phyloP scores from a whole-genome alignment of 305 asterid genomes.

The Fraxinus paxiana region DNA sequence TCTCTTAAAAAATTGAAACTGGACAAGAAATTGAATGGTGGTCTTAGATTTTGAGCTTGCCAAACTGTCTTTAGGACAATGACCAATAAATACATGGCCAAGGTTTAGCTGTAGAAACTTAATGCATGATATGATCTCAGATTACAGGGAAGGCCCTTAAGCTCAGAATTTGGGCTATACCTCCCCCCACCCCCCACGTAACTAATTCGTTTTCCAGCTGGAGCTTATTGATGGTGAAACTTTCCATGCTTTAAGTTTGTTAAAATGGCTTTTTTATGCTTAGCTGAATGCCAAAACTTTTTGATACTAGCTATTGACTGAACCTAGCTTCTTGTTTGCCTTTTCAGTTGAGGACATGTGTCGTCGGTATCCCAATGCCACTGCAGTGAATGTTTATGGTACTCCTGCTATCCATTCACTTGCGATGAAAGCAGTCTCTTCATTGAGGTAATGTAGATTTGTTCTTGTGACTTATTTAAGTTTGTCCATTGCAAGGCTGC shows the following conservation, averaged over 20 bases:
- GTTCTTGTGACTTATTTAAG: constrained; percentile 3
- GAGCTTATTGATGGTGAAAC: neutral
- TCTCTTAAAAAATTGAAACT: neutral
- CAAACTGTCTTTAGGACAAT: neutral
- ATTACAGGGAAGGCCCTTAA: neutral
- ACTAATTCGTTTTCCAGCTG: neutral
- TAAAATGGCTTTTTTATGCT: neutral
- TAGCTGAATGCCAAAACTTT: neutral
- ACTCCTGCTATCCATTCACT: constrained; percentile 61
- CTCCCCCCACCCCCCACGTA: neutral
- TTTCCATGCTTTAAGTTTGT: neutral
- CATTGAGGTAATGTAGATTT: constrained; percentile 50
- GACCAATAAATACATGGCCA: neutral
- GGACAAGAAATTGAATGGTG: neutral
- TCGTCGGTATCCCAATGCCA: constrained; percentile 87
- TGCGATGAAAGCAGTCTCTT: constrained; percentile 69
- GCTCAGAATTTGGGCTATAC: constrained; percentile 6
- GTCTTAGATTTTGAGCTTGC: neutral
- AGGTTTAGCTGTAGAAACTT: neutral
- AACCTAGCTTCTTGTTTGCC: constrained; percentile 17
- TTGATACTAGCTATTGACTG: constrained; percentile 16
- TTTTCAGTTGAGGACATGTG: constrained; percentile 80
- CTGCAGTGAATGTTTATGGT: constrained; percentile 68
- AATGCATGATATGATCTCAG: neutral
- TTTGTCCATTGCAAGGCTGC: constrained; percentile 10